phyloP scores from a whole-genome alignment of 768 basidiomycete species.

The Hirschioporus abietinus region DNA sequence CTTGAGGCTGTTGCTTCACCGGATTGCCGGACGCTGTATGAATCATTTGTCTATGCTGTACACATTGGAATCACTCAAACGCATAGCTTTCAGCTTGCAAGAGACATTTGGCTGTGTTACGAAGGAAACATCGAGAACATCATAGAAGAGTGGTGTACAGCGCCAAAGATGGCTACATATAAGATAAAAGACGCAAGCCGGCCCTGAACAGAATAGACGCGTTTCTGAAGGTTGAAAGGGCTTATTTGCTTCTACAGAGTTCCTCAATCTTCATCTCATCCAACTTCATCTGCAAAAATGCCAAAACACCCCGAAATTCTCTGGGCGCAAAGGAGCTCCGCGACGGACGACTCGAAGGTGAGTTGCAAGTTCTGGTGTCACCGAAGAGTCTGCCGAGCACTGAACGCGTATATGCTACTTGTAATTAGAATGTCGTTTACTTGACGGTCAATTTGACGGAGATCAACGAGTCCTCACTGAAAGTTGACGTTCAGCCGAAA shows the following conservation, averaged over 20 bases:
- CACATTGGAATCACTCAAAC: too few relatives aligned
- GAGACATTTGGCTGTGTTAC: neutral
- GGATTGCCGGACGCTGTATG: neutral
- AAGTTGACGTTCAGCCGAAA: constrained; percentile 53
- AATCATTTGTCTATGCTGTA: neutral
- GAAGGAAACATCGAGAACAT: neutral
- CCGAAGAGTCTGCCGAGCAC: neutral
- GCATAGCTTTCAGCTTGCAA: neutral
- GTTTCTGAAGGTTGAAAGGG: neutral
- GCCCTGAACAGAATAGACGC: neutral
- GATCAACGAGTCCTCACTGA: constrained; percentile 52
- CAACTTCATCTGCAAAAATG: constrained; percentile 27
- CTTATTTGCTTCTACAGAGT: neutral
- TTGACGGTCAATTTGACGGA: constrained; percentile 82
- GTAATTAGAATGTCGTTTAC: constrained; percentile 75
- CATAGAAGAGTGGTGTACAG: neutral
- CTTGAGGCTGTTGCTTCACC: neutral
- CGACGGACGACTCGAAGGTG: constrained; percentile 61
- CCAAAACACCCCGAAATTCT: constrained; percentile 76
- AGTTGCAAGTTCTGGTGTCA: constrained; percentile 16
- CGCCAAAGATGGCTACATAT: neutral
- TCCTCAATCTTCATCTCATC: constrained; percentile 10
- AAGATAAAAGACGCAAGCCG: neutral
- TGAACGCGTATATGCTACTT: constrained; percentile 8
- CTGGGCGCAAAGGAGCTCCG: constrained; percentile 92